Evolutionary conservation across 768 basidiomycete species (phyloP), one percentile per base, ranked within the genome.

Genomic region (Boletus vermiculosoides): DNA sequence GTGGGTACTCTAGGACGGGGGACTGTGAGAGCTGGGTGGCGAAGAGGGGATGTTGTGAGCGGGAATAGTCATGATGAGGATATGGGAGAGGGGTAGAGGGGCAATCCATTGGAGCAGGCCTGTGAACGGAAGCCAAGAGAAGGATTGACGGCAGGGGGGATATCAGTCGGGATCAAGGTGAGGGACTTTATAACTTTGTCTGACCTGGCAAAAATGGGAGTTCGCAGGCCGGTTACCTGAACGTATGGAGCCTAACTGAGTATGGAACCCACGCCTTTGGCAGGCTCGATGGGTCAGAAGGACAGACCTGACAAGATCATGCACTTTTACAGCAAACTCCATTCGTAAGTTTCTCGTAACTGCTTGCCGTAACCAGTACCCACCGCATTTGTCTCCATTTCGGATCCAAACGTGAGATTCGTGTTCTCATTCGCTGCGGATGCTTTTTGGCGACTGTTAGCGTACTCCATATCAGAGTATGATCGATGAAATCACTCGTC

Each of bases 121-220:
- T 46, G 44, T 41, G 57, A 55, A 49, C 18, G 36, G 57, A 62
- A 55, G 57, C 57, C 56, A 46, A 46, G 45, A 34, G 31, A 42
- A 41, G 50, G 55, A 49, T 53, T 67, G 58, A 66, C 64, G 64
- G 67, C 59, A 69, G 55, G 67, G 60, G 34, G 30, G 55, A 25
- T 46, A 30, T 52, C 33, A 49, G 45, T 28, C 28, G 47, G 55
- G 52, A 51, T 39, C 37, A 50, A 51, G 51, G 58, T 13, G 55
- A 54, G 58, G 56, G 57, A 55, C 53, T 71, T 70, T 72, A 72
- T 72, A 71, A 70, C 69, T 50, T 69, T 71, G 68, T 69, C 47
- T 54, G 40, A 56, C 46, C 34, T 67, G 46, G 54, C 41, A 41
- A 59, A 64, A 56, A 67, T 45, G 56, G 65, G 55, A 18, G 55